Conservation (phyloP, 169 alveolate genomes). For the Cryptosporidium ubiquitum region DNA sequence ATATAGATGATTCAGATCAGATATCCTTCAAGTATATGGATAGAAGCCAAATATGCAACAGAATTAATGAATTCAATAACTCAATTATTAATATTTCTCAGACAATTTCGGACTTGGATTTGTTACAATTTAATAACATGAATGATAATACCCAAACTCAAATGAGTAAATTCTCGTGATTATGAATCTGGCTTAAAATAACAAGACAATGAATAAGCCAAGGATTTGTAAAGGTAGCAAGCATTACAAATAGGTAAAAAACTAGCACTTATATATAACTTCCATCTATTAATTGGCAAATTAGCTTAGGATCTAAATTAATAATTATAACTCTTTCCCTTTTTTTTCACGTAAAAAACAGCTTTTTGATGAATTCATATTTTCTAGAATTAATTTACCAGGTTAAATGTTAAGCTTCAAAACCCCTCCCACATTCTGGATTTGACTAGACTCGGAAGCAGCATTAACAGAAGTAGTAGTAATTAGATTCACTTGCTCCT, state of each 20-base stretch:
- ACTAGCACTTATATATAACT: not conserved
- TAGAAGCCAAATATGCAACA: slow-evolving; percentile 3
- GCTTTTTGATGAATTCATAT: not conserved
- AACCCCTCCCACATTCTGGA: not conserved
- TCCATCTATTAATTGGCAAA: not conserved
- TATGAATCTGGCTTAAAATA: not conserved
- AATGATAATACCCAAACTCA: not conserved
- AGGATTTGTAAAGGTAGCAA: not conserved
- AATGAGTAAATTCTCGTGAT: not conserved
- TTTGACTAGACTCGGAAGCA: not conserved
- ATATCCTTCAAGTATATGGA: slow-evolving; percentile 9
- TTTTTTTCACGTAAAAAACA: too few species aligned
- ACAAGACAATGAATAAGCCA: not conserved
- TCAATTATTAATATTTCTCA: slow-evolving; percentile 46
- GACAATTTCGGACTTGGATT: slow-evolving; percentile 38
- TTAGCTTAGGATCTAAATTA: not conserved
- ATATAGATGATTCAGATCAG: not conserved
- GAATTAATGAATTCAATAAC: slow-evolving; percentile 65
- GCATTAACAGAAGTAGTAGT: not conserved
- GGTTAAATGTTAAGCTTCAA: slow-evolving; percentile 8
- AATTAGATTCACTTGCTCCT: not conserved
- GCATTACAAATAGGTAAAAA: not conserved
- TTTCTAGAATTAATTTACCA: not conserved
- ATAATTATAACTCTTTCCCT: not conserved
- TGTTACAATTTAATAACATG: not conserved